Conservation (phyloP, 257 asterid genomes). For the Solanum peruvianum region DNA sequence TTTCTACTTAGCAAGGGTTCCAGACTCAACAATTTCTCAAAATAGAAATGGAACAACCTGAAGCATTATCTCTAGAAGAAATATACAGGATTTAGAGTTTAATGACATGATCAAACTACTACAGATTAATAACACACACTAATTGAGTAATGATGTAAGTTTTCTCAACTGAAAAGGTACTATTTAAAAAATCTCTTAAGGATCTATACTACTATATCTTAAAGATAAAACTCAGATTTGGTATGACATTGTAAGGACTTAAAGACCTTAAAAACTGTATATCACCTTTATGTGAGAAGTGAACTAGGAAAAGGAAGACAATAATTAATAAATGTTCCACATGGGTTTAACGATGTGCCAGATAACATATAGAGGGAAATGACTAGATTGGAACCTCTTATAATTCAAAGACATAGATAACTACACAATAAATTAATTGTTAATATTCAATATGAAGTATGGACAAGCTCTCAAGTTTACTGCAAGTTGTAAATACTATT, state of each 20-base stretch:
- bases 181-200: too few species aligned
- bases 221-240: neutral
- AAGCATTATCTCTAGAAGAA: neutral
- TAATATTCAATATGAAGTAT: too few species aligned
- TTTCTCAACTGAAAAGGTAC: too few species aligned
- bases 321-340: neutral
- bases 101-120: neutral
- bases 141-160: too few species aligned
- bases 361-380: neutral
- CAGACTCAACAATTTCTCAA: neutral
- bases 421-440: too few species aligned
- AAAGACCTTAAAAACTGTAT: neutral
- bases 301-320: neutral
- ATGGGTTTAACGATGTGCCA: neutral
- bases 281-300: neutral
- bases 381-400: too few species aligned
- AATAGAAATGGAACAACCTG: neutral
- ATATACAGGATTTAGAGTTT: neutral
- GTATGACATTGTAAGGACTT: neutral
- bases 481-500: too few species aligned
- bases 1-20: neutral
- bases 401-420: too few species aligned
- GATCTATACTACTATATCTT: too few species aligned
- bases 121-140: too few species aligned
- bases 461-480: too few species aligned